Evolutionary conservation across 495 filamentous ascomycete genomes (phyloP).

Genomic region (Letharia lupina): DNA sequence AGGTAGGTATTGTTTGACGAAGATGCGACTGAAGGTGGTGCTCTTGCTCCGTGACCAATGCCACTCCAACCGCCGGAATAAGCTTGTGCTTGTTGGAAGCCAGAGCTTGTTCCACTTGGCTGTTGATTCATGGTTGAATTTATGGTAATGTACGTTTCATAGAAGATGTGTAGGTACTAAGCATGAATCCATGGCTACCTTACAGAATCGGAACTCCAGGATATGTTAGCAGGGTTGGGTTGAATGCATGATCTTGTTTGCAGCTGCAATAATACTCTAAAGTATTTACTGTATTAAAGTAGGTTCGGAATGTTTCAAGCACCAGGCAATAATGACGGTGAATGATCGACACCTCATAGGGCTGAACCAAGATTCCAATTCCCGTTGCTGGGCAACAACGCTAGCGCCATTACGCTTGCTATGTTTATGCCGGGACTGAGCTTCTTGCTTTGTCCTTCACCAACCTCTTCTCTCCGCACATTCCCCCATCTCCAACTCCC

Average conservation of each 20-base stretch:
- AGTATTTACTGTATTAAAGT: background rate
- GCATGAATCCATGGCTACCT: background rate
- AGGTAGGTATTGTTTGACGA: slow-evolving; percentile 66
- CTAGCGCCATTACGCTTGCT: slow-evolving; percentile 5
- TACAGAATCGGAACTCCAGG: background rate
- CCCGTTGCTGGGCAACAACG: slow-evolving; percentile 1
- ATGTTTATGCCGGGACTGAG: background rate
- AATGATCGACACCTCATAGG: slow-evolving; percentile 12
- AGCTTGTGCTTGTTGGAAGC: slow-evolving; percentile 6
- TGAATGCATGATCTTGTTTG: background rate
- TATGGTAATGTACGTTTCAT: background rate
- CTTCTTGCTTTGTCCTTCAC: slow-evolving; percentile 21
- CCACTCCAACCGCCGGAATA: slow-evolving; percentile 6
- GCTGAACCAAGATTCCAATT: slow-evolving; percentile 2
- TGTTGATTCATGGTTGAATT: slow-evolving; percentile 15
- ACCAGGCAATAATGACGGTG: slow-evolving; percentile 3
- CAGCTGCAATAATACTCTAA: background rate
- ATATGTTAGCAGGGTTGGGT: background rate
- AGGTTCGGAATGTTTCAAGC: background rate
- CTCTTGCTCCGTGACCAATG: slow-evolving; percentile 13
- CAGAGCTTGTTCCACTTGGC: slow-evolving; percentile 1
- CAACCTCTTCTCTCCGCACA: slow-evolving; percentile 22
- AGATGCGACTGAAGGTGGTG: slow-evolving; percentile 36
- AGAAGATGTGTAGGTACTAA: background rate
- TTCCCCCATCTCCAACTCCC: slow-evolving; percentile 26